phyloP scores from a whole-genome alignment of 495 filamentous ascomycete species.

The Endocarpon pusillum region DNA sequence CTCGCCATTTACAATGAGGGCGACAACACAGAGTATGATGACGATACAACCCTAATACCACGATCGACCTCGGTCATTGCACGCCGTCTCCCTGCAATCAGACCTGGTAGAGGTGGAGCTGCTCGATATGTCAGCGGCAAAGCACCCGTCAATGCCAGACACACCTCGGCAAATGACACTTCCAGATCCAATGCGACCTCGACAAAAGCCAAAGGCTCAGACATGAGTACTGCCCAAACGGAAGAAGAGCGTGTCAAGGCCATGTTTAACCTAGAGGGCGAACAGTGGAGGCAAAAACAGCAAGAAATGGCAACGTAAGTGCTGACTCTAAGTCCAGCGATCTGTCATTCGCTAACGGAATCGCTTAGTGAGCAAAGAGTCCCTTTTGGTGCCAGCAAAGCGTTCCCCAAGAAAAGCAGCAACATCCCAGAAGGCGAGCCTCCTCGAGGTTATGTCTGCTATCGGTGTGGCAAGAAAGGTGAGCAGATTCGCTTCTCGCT shows the following conservation, averaged over 20 bases:
- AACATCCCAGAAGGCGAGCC: constrained; percentile 78
- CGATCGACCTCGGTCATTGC: constrained; percentile 88
- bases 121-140: constrained; percentile 94
- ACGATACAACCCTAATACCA: constrained; percentile 90
- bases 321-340: constrained; percentile 3
- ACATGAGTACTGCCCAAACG: constrained; percentile 55
- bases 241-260: constrained; percentile 85
- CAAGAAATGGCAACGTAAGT: constrained; percentile 86
- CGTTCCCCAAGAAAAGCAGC: constrained; percentile 35
- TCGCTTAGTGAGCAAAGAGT: constrained; percentile 42
- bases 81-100: constrained; percentile 63
- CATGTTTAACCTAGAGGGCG: constrained; percentile 68
- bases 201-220: constrained; percentile 28
- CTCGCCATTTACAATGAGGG: constrained; percentile 84
- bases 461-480: constrained; percentile 93
- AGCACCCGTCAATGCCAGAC: constrained; percentile 83
- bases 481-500: constrained; percentile 4
- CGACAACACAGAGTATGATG: constrained; percentile 60
- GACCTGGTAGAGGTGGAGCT: constrained; percentile 68
- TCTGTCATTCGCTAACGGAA: constrained; percentile 19
- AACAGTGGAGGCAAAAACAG: constrained; percentile 76
- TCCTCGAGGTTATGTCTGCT: constrained; percentile 86
- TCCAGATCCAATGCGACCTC: no score
- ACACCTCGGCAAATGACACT: constrained; percentile 58
- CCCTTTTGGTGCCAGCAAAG: constrained; percentile 30